A percentile compares a stretch with the other conserved stretches of the same genome.
These are phyloP conservation scores for Alternaria conjuncta DNA, from an alignment of 2,329 filamentous ascomycete genomes.

Conservation along the genomic window DNA sequence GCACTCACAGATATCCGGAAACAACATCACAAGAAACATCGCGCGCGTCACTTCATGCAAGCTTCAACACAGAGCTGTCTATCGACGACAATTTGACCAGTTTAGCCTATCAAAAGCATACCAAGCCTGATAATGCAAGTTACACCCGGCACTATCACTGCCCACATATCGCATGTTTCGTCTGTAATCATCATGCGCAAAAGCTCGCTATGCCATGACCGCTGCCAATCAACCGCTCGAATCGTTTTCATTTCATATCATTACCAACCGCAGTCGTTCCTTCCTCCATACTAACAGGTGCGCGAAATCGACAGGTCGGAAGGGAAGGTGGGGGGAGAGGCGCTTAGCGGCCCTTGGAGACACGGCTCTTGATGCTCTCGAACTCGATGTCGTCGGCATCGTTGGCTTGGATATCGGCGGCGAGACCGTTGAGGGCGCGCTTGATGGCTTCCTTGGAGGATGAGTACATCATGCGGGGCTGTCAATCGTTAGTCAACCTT, in stretches of 20 bases:
- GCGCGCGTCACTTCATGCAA: constrained; percentile 9
- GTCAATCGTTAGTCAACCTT: constrained; percentile 18
- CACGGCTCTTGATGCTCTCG: constrained; percentile 67
- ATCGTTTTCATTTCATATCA: constrained; percentile 25
- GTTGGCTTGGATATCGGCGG: constrained; percentile 82
- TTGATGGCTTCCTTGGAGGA: constrained; percentile 88
- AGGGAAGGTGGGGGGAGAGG: not conserved
- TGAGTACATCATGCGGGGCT: constrained; percentile 91
- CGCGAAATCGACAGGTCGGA: constrained; percentile 21
- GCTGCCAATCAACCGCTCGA: constrained; percentile 12
- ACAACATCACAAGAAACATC: not conserved
- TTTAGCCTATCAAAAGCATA: constrained; percentile 21
- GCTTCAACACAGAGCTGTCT: constrained; percentile 17
- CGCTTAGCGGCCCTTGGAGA: constrained; percentile 59
- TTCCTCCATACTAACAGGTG: constrained; percentile 23
- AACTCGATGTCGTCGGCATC: constrained; percentile 83
- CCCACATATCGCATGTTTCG: constrained; percentile 13
- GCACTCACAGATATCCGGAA: not conserved
- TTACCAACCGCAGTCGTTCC: constrained; percentile 22
- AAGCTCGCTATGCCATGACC: constrained; percentile 11
- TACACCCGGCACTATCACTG: constrained; percentile 13
- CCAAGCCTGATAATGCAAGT: constrained; percentile 21
- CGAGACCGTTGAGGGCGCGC: constrained; percentile 76
- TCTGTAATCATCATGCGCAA: constrained; percentile 15
- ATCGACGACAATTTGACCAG: constrained; percentile 32